Evolutionary conservation across 192 early-diverging fungal genomes (phyloP), one percentile per base, ranked within the genome.

Genomic region (Mortierella hygrophila): DNA sequence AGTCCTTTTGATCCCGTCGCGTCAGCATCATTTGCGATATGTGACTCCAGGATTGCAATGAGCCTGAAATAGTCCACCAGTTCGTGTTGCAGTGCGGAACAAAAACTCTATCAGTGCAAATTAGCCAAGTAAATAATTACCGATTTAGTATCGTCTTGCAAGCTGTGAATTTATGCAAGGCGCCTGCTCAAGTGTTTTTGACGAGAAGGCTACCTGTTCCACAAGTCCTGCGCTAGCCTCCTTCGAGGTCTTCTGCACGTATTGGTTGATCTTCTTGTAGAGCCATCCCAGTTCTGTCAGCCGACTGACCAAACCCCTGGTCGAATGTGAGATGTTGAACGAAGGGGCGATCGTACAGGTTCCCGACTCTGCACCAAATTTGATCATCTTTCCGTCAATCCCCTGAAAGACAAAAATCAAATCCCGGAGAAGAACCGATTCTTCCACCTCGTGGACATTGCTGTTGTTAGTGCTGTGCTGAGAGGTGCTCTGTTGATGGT

Each of bases 401-500:
- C 96, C 98, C 86, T 99, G 98, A 88, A 98, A 95, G 23, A 98
- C 92, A 83, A 94, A 99, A 7, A 99, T 91, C 69, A 98, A 85
- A 78, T 99, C 98, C 6, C 94, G 93, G 40, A 99, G 82, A 54
- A 97, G 88, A 4, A 88, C 88, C 4, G 89, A 84, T 78, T 96
- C 96, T 21, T 90, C 74, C 15, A 93, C 85, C 42, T 93, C 80
- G 4, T 74, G 46, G 1, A 49, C 15, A 65, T 26, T 42, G 20
- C 21, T 70, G 35, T 20, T 73, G 49, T 0, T 65, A 3, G 7
- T 65, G 60, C 32, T 29, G n/a, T 46, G 44, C 44, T 23, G 23
- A n/a, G 57, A 26, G 57, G 29, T 65, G 11, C 11, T 32, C 41
- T 88, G 42, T 37, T 74, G 54, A 70, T 37, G 49, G 4, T 52